Evolutionary conservation across 2,329 filamentous ascomycete species (phyloP).

Genomic region (Trichoderma polysporum): DNA sequence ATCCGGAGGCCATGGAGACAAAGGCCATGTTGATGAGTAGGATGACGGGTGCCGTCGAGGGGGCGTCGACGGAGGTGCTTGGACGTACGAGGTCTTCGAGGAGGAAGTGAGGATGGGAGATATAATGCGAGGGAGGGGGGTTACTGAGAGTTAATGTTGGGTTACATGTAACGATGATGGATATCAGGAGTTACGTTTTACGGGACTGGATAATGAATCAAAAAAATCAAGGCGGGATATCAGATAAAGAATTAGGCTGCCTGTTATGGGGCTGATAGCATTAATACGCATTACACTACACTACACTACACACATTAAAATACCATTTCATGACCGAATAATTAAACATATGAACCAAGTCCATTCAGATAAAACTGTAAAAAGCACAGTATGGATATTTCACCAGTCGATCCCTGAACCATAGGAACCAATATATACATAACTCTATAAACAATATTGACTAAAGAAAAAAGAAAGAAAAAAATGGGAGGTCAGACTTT

Average conservation of each 20-base stretch:
- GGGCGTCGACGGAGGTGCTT: background rate
- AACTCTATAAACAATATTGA: too few species aligned
- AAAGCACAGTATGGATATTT: too few species aligned
- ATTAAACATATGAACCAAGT: too few species aligned
- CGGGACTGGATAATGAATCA: background rate
- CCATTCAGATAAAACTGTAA: too few species aligned
- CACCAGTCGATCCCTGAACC: too few species aligned
- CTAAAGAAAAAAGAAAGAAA: too few species aligned
- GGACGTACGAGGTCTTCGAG: slow-evolving; percentile 11
- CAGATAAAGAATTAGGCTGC: background rate
- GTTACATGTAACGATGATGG: background rate
- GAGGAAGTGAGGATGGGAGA: background rate
- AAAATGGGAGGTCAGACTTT: too few species aligned
- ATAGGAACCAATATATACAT: too few species aligned
- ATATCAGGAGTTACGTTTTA: background rate
- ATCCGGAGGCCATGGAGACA: slow-evolving; percentile 47
- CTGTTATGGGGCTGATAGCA: too few species aligned
- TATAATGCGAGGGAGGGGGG: too few species aligned
- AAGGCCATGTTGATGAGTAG: slow-evolving; percentile 47
- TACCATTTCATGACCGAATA: background rate
- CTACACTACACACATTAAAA: background rate
- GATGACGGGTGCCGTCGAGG: slow-evolving; percentile 35
- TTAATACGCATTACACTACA: too few species aligned
- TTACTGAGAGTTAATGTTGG: background rate
- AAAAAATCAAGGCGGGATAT: background rate